These are phyloP conservation scores for Talaromyces verruculosus DNA, from an alignment of 2,329 filamentous ascomycete genomes.

Conservation along the genomic window DNA sequence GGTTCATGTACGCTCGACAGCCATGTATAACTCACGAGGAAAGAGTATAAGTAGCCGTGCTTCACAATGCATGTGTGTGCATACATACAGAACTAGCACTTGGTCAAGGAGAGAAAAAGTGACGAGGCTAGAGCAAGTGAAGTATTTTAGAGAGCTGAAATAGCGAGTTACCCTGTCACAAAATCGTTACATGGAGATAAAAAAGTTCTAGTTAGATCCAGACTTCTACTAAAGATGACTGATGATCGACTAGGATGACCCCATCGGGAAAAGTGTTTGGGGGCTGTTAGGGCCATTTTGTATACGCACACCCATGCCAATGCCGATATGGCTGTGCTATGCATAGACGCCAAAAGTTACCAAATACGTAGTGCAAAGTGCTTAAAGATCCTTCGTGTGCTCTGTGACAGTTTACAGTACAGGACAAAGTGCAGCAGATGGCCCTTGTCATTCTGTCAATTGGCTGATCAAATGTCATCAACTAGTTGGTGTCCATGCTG, in stretches of 20 bases:
- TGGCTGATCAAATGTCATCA: constrained; percentile 1
- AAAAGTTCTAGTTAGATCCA: neutral
- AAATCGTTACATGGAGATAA: neutral
- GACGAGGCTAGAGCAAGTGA: neutral
- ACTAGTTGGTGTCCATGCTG: neutral
- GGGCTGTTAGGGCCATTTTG: constrained; percentile 11
- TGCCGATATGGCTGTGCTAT: neutral
- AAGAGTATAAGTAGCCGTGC: neutral
- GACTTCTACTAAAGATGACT: neutral
- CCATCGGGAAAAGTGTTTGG: constrained; percentile 1
- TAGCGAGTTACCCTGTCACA: neutral
- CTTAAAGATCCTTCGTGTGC: constrained; percentile 7
- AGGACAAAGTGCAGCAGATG: constrained; percentile 8
- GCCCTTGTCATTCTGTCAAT: neutral
- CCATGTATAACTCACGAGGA: neutral
- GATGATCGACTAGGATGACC: constrained; percentile 7
- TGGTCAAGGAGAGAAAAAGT: neutral
- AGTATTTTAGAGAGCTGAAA: neutral
- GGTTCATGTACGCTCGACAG: neutral
- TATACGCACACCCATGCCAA: neutral
- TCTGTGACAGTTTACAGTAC: neutral
- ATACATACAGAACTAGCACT: neutral
- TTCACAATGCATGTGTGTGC: neutral
- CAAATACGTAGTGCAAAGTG: neutral
- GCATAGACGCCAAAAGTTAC: neutral